Evolutionary conservation across 2,329 filamentous ascomycete species (phyloP), one percentile per base, ranked within the genome.

Genomic region (Coniochaeta hoffmannii): DNA sequence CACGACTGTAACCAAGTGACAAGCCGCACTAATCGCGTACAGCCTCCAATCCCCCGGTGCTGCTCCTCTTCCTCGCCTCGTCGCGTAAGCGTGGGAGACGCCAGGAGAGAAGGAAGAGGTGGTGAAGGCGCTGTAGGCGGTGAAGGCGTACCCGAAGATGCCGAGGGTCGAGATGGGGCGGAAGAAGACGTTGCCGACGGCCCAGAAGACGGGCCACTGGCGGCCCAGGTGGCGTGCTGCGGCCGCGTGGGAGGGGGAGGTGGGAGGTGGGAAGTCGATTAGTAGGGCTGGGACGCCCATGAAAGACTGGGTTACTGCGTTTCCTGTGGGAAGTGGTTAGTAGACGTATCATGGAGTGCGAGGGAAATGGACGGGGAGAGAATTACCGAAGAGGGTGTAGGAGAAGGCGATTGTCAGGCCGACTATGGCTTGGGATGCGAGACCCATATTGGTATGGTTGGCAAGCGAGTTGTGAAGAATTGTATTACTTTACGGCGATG

Each of bases 251-350:
- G 26, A 6, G 1, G 59, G 53, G 11, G 57, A 58, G 34, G 58
- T 53, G 14, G 60, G 60, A 8, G 24, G 53, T 12, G 61, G 61
- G 55, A 63, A 62, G 56, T 60, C 53, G 55, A 76, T 70, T 14
- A 79, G 67, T 35, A 78, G 66, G 4, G 73, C 75, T 6, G 76
- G 76, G 35, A 78, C 71, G 15, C 73, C 74, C 76, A 78, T 78
- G 66, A 72, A 77, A 15, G 75, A 77, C 64, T 78, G 76, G 24
- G 76, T 79, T 55, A 79, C 74, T 12, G 76, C 76, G 66, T 79
- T 79, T 55, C 76, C 76, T 78, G 31, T 1, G 19, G 24, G 6
- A 1, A 34, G 22, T 31, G 17, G 41, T 46, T 36, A 46, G 41
- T 46, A 15, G 34, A 8, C 14, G 31, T 14, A 9, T 7, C 19